These are phyloP conservation scores for Eruca vesicaria DNA, from an alignment of 441 rosid species.

Conservation along the genomic window DNA sequence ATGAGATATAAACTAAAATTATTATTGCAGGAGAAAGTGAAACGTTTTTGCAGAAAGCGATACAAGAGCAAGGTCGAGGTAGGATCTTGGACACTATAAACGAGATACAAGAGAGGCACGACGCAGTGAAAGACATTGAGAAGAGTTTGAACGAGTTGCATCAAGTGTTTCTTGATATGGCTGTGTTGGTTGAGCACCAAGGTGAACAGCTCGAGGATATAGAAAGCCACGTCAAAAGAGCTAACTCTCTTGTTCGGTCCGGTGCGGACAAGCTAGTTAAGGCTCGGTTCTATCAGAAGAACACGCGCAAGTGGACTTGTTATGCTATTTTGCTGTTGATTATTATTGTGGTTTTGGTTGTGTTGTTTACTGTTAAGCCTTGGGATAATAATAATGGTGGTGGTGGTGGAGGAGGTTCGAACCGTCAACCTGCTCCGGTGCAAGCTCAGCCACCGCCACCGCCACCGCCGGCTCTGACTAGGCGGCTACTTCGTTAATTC, in stretches of 20 bases:
- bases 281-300: conserved; percentile 72
- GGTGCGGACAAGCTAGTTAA: conserved; percentile 56
- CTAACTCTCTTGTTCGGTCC: conserved; percentile 58
- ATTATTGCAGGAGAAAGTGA: conserved; percentile 78
- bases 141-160: conserved; percentile 81
- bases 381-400: conserved; percentile 47
- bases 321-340: conserved; percentile 59
- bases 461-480: conserved; percentile 15
- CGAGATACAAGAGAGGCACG: conserved; percentile 88
- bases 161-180: conserved; percentile 89
- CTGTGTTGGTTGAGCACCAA: conserved; percentile 74
- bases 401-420: conserved; percentile 14
- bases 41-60: conserved; percentile 84
- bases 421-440: conserved; percentile 14
- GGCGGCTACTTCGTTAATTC: conserved; percentile 26
- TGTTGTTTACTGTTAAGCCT: conserved; percentile 62
- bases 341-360: conserved; percentile 61
- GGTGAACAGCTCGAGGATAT: conserved; percentile 84
- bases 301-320: conserved; percentile 83
- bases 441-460: conserved; percentile 30
- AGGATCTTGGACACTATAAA: conserved; percentile 67
- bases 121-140: conserved; percentile 78
- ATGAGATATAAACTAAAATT: neutral
- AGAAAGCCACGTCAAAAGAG: conserved; percentile 72
- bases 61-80: conserved; percentile 90